Percentiles rank a stretch among this genome's conserved stretches.
phyloP scores from a whole-genome alignment of 1,284 basidiomycete species.

The Pseudozyma sp. region DNA sequence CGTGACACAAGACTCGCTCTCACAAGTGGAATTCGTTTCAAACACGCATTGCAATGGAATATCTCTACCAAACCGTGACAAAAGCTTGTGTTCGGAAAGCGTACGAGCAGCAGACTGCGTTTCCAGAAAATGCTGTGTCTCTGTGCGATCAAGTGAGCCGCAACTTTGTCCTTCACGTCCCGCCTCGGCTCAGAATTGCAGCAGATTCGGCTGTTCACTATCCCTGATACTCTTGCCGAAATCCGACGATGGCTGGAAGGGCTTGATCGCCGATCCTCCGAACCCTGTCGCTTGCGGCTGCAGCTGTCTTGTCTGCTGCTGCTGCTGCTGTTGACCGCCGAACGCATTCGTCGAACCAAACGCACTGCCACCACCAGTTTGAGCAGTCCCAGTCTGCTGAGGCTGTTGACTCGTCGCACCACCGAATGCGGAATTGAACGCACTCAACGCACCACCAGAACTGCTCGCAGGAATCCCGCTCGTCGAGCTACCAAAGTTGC shows the following conservation, averaged over 20 bases:
- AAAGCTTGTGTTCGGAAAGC: too few relatives aligned
- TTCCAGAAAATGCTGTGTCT: too few relatives aligned
- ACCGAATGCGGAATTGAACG: conserved; percentile 30
- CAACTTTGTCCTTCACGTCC: too few relatives aligned
- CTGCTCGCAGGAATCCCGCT: conserved; percentile 10
- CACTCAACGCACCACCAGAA: conserved; percentile 16
- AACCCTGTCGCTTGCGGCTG: conserved; percentile 57
- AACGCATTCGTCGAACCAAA: conserved; percentile 1
- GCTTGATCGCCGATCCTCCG: conserved; percentile 54
- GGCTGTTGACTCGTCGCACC: conserved; percentile 12
- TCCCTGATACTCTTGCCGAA: conserved; percentile 52
- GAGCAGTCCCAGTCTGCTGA: conserved; percentile 9
- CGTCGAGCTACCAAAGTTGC: conserved; percentile 1
- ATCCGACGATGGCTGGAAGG: conserved; percentile 62
- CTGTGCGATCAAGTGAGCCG: too few relatives aligned
- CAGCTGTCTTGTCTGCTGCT: conserved; percentile 6
- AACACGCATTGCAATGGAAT: too few relatives aligned
- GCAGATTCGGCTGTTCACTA: conserved; percentile 30
- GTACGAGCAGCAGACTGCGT: too few relatives aligned
- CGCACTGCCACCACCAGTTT: not conserved
- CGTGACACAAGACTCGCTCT: too few relatives aligned
- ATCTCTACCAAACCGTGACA: too few relatives aligned
- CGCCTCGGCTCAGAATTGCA: conserved; percentile 27
- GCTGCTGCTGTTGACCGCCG: conserved; percentile 3
- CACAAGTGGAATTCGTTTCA: too few relatives aligned